These are phyloP conservation scores for Emmonsia crescens DNA, from an alignment of 2,329 filamentous ascomycete genomes.

Conservation along the genomic window DNA sequence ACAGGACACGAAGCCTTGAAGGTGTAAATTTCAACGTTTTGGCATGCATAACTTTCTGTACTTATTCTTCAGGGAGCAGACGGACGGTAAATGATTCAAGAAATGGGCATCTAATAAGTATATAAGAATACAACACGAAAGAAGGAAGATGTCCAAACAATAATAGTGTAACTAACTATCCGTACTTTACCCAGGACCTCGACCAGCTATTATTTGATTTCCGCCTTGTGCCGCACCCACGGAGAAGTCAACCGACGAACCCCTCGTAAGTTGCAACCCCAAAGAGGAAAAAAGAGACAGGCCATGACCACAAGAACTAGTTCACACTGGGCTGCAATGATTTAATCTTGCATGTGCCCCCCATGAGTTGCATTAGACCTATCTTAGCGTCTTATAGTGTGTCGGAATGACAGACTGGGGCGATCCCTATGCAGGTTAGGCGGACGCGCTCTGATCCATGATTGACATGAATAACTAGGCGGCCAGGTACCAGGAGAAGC, in stretches of 20 bases:
- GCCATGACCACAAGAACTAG: neutral
- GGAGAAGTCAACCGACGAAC: neutral
- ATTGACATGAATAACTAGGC: neutral
- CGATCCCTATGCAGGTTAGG: neutral
- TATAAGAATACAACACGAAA: neutral
- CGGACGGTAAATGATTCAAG: neutral
- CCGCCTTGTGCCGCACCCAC: neutral
- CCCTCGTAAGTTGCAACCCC: neutral
- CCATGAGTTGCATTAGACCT: neutral
- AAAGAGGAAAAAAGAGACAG: neutral
- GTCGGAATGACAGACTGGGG: neutral
- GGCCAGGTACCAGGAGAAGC: too few relatives aligned
- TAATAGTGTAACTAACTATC: neutral
- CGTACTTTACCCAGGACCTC: neutral
- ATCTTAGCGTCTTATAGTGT: neutral
- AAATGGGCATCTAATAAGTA: neutral
- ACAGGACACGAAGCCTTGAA: neutral
- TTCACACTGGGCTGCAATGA: neutral
- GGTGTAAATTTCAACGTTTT: neutral
- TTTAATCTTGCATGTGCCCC: conserved; percentile 1
- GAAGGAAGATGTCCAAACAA: neutral
- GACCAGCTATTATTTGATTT: neutral
- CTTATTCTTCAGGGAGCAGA: neutral
- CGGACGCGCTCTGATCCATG: too few relatives aligned
- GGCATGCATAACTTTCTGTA: neutral